Evolutionary conservation across 495 filamentous ascomycete species (phyloP).

Genomic region (Cenococcum geophilum): DNA sequence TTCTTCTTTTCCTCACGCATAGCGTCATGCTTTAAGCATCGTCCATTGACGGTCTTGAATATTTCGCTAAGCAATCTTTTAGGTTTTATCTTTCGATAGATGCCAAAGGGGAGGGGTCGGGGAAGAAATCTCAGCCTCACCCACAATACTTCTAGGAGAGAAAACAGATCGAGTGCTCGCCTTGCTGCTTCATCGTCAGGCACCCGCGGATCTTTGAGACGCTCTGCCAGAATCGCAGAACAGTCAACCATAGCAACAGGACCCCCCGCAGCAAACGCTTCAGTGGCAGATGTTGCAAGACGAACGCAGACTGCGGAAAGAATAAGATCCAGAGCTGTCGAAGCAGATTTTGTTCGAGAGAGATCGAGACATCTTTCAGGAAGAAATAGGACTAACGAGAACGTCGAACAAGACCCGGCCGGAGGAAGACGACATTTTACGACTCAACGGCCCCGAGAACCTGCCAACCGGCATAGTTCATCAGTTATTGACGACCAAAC

Average conservation of each 20-base stretch:
- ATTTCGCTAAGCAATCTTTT: conserved; percentile 22
- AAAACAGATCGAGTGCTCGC: conserved; percentile 18
- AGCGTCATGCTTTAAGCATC: conserved; percentile 23
- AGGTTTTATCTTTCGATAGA: conserved; percentile 31
- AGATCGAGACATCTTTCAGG: conserved; percentile 16
- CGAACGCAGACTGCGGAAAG: conserved; percentile 9
- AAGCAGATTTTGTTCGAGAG: neutral
- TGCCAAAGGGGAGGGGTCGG: conserved; percentile 30
- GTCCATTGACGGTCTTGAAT: conserved; percentile 11
- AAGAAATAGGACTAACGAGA: conserved; percentile 7
- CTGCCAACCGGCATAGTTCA: neutral
- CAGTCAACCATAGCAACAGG: conserved; percentile 3
- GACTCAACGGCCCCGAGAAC: neutral
- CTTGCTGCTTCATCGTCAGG: conserved; percentile 15
- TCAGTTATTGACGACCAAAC: conserved; percentile 11
- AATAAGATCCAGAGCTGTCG: conserved; percentile 20
- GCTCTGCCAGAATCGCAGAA: conserved; percentile 26
- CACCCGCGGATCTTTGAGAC: conserved; percentile 15
- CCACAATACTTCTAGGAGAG: conserved; percentile 23
- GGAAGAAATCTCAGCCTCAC: conserved; percentile 27
- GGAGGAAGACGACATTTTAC: neutral
- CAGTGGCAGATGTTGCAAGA: conserved; percentile 32
- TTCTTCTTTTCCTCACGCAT: conserved; percentile 14
- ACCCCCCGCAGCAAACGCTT: conserved; percentile 1
- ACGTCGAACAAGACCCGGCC: neutral